Base-by-base conservation (phyloP, 2,329 filamentous ascomycete genomes). In the Apiospora hydei region DNA sequence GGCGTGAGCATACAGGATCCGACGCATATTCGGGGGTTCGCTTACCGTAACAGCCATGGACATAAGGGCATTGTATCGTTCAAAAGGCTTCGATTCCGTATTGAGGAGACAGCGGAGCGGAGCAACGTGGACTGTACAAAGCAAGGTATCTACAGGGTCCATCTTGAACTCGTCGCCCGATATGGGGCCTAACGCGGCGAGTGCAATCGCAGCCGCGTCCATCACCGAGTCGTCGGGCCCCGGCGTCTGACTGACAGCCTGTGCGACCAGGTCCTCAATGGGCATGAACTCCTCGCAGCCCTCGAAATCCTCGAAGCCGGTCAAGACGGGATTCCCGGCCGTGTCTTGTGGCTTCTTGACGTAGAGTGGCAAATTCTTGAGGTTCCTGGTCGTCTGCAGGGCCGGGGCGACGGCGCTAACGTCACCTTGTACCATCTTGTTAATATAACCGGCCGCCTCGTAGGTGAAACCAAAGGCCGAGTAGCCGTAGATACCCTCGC, bases 31-130 rank as follows among this genome's bases (percentile, higher is more conserved):
- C n/a, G 5, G 43, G 41, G 43, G 16, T 21, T 61, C 41, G 34
- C 71, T 70, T 72, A 72, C 71, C 21, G 41, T 34, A 43, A 6
- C n/a, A 41, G 69, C 64, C 10, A 72, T 38, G 11, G 21, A n/a
- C 10, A 66, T 13, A 13, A 70, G 69, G 4, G 69, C 16, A 24
- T 44, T 16, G 18, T 24, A 44, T n/a, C 21, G 18, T 34, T 64
- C 57, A 4, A 7, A n/a, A n/a, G 57, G 57, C 57, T 41, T 64
- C 21, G 57, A 64, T n/a, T 64, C 0, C 13, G 57, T 64, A 5
- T 41, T 64, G 10, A 64, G 57, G 16, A 64, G 57, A 64, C 57
- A 64, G 18, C 57, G 57, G 21, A 64, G 57, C 6, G 57, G 8
- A 13, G 34, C 34, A 16, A 64, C 34, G 34, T 64, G 57, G 57